Conservation (phyloP, 2,329 filamentous ascomycete genomes). For the Verticillium nubilum region DNA sequence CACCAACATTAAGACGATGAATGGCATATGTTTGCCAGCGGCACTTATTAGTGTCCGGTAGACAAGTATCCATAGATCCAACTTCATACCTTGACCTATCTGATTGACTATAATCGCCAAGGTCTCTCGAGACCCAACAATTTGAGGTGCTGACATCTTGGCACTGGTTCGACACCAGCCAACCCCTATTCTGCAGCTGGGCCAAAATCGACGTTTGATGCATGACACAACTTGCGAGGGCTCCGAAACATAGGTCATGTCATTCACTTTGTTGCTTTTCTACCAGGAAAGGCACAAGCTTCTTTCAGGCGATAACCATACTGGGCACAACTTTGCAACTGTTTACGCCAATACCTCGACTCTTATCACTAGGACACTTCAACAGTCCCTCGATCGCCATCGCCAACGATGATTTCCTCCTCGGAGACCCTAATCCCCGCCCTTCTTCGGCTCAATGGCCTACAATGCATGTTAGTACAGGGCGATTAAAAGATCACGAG, state of each 20-base stretch:
- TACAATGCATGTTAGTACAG: constrained; percentile 13
- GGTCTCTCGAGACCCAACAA: too few species aligned
- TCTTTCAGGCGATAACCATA: not conserved
- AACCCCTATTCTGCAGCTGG: not conserved
- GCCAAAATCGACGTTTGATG: too few species aligned
- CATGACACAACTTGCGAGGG: not conserved
- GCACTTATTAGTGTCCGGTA: too few species aligned
- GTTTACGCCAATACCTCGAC: too few species aligned
- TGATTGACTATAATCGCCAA: too few species aligned
- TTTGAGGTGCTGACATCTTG: not conserved
- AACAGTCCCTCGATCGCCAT: constrained; percentile 18
- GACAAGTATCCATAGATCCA: too few species aligned
- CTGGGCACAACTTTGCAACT: too few species aligned
- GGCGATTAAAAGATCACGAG: not conserved
- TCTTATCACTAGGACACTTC: constrained; percentile 2
- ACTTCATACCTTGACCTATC: too few species aligned
- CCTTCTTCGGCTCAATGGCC: constrained; percentile 35
- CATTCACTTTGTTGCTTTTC: not conserved
- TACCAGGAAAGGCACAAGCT: not conserved
- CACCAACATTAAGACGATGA: too few species aligned
- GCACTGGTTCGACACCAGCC: not conserved
- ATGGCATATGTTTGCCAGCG: too few species aligned
- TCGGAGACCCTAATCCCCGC: constrained; percentile 35
- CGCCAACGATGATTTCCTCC: constrained; percentile 23
- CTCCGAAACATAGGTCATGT: not conserved